phyloP scores from a whole-genome alignment of 1,139 yeast species.

The Blastobotrys buckinghamii region DNA sequence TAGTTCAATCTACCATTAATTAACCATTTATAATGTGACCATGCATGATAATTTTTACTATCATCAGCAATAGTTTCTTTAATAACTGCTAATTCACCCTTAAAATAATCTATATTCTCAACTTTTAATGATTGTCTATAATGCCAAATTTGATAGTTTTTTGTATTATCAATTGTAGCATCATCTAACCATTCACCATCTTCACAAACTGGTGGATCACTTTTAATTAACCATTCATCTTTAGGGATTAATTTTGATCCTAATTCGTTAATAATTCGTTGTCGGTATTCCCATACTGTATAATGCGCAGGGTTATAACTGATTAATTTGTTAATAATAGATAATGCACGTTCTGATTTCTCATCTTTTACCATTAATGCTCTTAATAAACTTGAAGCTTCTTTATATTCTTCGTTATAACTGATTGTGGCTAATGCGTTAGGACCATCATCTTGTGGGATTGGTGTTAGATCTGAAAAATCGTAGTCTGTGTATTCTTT shows the following conservation, averaged over 20 bases:
- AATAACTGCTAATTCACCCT: slow-evolving; percentile 58
- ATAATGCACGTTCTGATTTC: slow-evolving; percentile 63
- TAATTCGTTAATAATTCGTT: slow-evolving; percentile 42
- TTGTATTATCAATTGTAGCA: slow-evolving; percentile 68
- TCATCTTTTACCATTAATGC: slow-evolving; percentile 59
- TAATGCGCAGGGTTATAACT: slow-evolving; percentile 81
- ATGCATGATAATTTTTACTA: slow-evolving; percentile 88
- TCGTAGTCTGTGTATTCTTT: slow-evolving; percentile 16
- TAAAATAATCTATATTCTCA: slow-evolving; percentile 26
- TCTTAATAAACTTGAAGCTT: slow-evolving; percentile 55
- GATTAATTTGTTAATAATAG: slow-evolving; percentile 58
- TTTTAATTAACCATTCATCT: slow-evolving; percentile 35
- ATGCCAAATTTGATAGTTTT: slow-evolving; percentile 96
- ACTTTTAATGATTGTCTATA: slow-evolving; percentile 51
- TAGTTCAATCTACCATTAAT: slow-evolving; percentile 41
- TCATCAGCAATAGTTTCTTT: slow-evolving; percentile 69
- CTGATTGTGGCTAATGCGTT: slow-evolving; percentile 63
- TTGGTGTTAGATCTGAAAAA: slow-evolving; percentile 34
- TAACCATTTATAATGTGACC: slow-evolving; percentile 88
- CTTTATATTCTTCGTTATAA: slow-evolving; percentile 65
- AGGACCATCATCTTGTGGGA: slow-evolving; percentile 37
- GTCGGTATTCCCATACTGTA: slow-evolving; percentile 80
- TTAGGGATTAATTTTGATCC: slow-evolving; percentile 33
- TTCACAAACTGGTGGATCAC: slow-evolving; percentile 23
- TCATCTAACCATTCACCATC: slow-evolving; percentile 64